These are phyloP conservation scores for Tuber calosporum DNA, from an alignment of 495 filamentous ascomycete genomes.

Conservation along the genomic window DNA sequence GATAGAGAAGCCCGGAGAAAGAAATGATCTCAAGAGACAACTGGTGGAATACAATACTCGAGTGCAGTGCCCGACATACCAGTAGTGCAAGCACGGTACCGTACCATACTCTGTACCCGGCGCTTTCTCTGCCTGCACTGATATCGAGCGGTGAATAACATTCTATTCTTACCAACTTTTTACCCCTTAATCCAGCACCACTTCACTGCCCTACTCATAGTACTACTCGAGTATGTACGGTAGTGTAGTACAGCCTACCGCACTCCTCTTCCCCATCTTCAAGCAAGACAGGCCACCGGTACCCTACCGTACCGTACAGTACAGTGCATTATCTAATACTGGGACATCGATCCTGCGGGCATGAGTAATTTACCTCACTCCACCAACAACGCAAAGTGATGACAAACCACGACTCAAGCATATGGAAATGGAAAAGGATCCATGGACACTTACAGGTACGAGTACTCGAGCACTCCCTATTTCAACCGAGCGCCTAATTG, in stretches of 20 bases:
- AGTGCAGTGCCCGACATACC: neutral
- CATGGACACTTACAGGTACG: neutral
- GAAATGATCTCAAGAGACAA: neutral
- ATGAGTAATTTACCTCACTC: too few species aligned
- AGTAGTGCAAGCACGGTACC: neutral
- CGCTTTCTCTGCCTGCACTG: neutral
- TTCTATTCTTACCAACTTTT: constrained; percentile 2
- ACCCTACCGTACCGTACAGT: too few species aligned
- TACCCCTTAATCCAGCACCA: neutral
- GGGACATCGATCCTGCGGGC: too few species aligned
- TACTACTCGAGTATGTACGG: too few species aligned
- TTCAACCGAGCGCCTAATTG: neutral
- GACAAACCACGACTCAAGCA: neutral
- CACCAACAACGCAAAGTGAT: too few species aligned
- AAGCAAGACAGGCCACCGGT: too few species aligned
- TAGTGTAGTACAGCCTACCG: too few species aligned
- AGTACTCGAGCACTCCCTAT: neutral
- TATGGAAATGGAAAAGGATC: neutral
- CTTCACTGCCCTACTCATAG: too few species aligned
- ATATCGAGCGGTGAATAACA: neutral
- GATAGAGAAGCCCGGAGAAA: neutral
- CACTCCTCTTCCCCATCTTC: too few species aligned
- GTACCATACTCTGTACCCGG: neutral
- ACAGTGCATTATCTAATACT: too few species aligned
- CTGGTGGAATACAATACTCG: neutral